Evolutionary conservation across 371 early-diverging fungal genomes (phyloP).

Genomic region (Mucor mucedo): DNA sequence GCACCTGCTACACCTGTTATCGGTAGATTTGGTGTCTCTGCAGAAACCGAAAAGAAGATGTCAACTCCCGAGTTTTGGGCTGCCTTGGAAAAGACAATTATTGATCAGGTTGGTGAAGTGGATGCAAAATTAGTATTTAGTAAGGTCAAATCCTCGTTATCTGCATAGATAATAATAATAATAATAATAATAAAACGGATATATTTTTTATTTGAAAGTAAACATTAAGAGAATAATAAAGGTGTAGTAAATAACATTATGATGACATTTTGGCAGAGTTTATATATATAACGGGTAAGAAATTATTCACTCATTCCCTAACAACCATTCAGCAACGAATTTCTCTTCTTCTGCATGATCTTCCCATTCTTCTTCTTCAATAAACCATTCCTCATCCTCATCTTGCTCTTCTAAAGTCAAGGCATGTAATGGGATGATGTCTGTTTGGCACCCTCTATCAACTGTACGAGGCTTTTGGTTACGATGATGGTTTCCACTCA

Average conservation of each 20-base stretch:
- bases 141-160: slow-evolving; percentile 23
- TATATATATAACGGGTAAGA: background rate
- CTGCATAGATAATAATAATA: slow-evolving; percentile 10
- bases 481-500: background rate
- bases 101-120: slow-evolving; percentile 30
- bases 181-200: background rate
- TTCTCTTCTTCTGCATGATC: slow-evolving; percentile 17
- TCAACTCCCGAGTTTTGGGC: slow-evolving; percentile 41
- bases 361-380: slow-evolving; percentile 20
- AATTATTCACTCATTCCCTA: slow-evolving; percentile 7
- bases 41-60: slow-evolving; percentile 34
- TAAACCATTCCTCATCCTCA: slow-evolving; percentile 25
- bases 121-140: slow-evolving; percentile 29
- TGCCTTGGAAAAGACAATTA: slow-evolving; percentile 33
- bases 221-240: background rate
- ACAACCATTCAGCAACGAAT: slow-evolving; percentile 20
- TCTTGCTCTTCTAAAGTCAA: slow-evolving; percentile 3
- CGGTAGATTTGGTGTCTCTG: slow-evolving; percentile 39
- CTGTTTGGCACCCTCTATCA: slow-evolving; percentile 25
- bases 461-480: background rate
- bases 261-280: background rate
- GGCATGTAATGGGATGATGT: slow-evolving; percentile 2
- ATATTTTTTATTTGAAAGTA: background rate
- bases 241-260: background rate
- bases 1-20: slow-evolving; percentile 35